A percentile compares a stretch with the other conserved stretches of the same genome.
Evolutionary conservation across 768 basidiomycete genomes (phyloP).

Genomic region (Guyanaporus albipodus): DNA sequence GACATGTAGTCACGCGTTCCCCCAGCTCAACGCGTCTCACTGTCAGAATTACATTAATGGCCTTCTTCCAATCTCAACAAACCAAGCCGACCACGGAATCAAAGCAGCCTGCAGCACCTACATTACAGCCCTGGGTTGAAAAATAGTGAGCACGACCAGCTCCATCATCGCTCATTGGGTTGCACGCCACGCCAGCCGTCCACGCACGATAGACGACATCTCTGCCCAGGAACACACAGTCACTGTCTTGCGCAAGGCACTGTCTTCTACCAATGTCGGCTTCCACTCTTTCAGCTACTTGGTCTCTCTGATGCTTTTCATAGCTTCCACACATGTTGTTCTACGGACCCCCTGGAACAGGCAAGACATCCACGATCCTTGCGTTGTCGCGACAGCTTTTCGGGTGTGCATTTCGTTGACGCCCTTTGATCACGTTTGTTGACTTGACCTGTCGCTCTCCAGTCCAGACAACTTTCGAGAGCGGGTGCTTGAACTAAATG

Average conservation of each 20-base stretch:
- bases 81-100: slow-evolving; percentile 36
- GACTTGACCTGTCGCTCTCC: background rate
- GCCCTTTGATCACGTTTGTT: background rate
- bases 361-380: slow-evolving; percentile 97
- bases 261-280: slow-evolving; percentile 87
- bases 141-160: slow-evolving; percentile 74
- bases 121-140: slow-evolving; percentile 93
- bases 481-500: slow-evolving; percentile 94
- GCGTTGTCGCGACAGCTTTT: slow-evolving; percentile 92
- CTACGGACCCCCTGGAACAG: slow-evolving; percentile 98
- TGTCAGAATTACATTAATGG: slow-evolving; percentile 37
- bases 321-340: slow-evolving; percentile 99
- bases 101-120: slow-evolving; percentile 51
- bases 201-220: slow-evolving; percentile 96
- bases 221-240: slow-evolving; percentile 97
- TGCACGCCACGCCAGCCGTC: slow-evolving; percentile 57
- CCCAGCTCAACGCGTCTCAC: slow-evolving; percentile 39
- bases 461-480: slow-evolving; percentile 94
- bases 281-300: background rate
- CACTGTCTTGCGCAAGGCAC: slow-evolving; percentile 83
- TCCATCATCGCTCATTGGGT: background rate
- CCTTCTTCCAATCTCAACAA: slow-evolving; percentile 58
- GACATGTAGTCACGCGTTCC: slow-evolving; percentile 47
- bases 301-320: slow-evolving; percentile 10
- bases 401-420: slow-evolving; percentile 53